phyloP scores from a whole-genome alignment of 2,329 filamentous ascomycete species.

The Xylariaceae sp. region DNA sequence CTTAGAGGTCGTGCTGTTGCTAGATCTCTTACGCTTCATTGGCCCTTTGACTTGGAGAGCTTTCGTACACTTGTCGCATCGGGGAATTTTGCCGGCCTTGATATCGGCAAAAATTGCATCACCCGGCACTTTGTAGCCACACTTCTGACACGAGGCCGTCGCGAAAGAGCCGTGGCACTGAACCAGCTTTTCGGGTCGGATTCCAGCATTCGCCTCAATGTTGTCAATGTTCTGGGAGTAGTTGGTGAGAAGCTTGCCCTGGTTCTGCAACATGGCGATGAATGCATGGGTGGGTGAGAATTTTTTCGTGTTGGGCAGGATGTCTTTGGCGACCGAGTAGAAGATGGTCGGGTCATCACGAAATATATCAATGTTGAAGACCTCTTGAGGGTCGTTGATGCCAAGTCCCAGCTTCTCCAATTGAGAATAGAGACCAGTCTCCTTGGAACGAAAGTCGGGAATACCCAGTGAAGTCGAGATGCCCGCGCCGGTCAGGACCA shows the following conservation, averaged over 20 bases:
- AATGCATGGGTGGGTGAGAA: constrained; percentile 94
- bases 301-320: constrained; percentile 71
- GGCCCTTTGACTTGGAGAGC: constrained; percentile 45
- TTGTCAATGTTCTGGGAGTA: constrained; percentile 99
- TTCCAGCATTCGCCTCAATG: constrained; percentile 81
- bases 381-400: constrained; percentile 80
- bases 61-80: constrained; percentile 67
- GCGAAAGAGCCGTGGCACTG: constrained; percentile 97
- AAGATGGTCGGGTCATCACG: constrained; percentile 83
- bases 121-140: constrained; percentile 68
- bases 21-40: constrained; percentile 52
- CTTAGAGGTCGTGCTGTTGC: constrained; percentile 33
- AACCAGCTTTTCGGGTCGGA: constrained; percentile 75
- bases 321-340: constrained; percentile 87
- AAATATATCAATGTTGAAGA: constrained; percentile 89
- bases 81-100: constrained; percentile 68
- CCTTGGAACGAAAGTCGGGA: constrained; percentile 92
- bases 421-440: constrained; percentile 85
- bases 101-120: constrained; percentile 78
- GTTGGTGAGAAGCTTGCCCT: constrained; percentile 87
- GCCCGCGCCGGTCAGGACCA: constrained; percentile 91
- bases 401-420: constrained; percentile 68
- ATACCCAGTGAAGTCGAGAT: constrained; percentile 97
- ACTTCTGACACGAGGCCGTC: constrained; percentile 83
- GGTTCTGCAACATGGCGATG: constrained; percentile 81